Conservation (phyloP, 305 asterid species). For the Fraxinus sp. region DNA sequence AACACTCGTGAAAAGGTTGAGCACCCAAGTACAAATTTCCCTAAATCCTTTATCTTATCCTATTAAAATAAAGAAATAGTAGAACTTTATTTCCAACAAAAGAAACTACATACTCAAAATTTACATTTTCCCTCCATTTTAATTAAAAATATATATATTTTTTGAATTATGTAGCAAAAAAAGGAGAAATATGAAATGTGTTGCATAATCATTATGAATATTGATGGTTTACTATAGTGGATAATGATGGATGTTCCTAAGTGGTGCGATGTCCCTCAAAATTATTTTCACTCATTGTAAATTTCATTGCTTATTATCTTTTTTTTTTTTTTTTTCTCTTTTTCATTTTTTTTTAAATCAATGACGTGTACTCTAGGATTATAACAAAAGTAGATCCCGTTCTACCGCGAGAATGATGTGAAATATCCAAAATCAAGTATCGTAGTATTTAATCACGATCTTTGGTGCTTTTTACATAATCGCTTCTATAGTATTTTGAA, state of each 20-base stretch:
- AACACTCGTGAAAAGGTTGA: background rate
- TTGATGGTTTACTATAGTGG: slow-evolving; percentile 31
- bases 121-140: background rate
- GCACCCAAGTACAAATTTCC: background rate
- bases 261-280: slow-evolving; percentile 21
- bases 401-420: background rate
- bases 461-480: background rate
- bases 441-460: background rate
- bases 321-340: background rate
- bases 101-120: background rate
- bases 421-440: background rate
- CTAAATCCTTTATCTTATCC: background rate
- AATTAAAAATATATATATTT: background rate
- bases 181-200: background rate
- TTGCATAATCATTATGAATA: slow-evolving; percentile 23
- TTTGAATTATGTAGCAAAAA: background rate
- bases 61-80: background rate
- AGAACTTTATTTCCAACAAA: background rate
- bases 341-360: background rate
- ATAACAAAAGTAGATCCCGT: background rate
- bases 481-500: background rate
- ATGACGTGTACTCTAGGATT: background rate
- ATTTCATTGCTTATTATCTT: background rate
- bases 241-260: slow-evolving; percentile 35
- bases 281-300: background rate